Conservation (phyloP, 1,139 yeast genomes). For the Pichia sp. region DNA sequence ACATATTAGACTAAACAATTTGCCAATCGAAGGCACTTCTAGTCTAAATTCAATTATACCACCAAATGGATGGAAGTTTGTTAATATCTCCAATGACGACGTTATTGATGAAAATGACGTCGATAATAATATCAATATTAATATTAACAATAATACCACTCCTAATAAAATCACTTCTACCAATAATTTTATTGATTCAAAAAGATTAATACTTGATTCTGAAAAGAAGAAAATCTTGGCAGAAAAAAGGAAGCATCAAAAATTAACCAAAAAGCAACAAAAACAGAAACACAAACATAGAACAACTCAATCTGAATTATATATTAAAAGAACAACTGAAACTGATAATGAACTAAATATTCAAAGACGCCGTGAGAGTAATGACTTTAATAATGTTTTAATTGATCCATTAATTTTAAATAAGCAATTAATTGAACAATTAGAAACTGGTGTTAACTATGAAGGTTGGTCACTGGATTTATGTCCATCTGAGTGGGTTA, state of each 20-base stretch:
- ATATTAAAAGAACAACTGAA: slow-evolving; percentile 3
- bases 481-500: slow-evolving; percentile 54
- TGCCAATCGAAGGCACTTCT: slow-evolving; percentile 29
- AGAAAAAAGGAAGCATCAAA: slow-evolving; percentile 11
- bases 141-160: no score
- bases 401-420: slow-evolving; percentile 11
- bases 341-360: slow-evolving; percentile 3
- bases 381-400: slow-evolving; percentile 13
- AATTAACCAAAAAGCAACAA: slow-evolving; percentile 3
- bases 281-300: no score
- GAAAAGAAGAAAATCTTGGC: slow-evolving; percentile 9
- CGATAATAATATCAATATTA: background rate
- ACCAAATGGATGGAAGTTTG: slow-evolving; percentile 54
- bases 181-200: background rate
- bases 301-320: no score
- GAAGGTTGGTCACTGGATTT: slow-evolving; percentile 60
- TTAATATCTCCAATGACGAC: slow-evolving; percentile 14
- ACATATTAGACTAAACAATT: slow-evolving; percentile 30
- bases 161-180: no score
- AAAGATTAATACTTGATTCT: slow-evolving; percentile 8
- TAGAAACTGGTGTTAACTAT: slow-evolving; percentile 15
- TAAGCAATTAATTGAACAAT: slow-evolving; percentile 5
- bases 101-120: background rate
- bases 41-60: slow-evolving; percentile 40
- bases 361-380: slow-evolving; percentile 11